These are phyloP conservation scores for Diaporthe aspalathi DNA, from an alignment of 2,329 filamentous ascomycete genomes.

Conservation along the genomic window DNA sequence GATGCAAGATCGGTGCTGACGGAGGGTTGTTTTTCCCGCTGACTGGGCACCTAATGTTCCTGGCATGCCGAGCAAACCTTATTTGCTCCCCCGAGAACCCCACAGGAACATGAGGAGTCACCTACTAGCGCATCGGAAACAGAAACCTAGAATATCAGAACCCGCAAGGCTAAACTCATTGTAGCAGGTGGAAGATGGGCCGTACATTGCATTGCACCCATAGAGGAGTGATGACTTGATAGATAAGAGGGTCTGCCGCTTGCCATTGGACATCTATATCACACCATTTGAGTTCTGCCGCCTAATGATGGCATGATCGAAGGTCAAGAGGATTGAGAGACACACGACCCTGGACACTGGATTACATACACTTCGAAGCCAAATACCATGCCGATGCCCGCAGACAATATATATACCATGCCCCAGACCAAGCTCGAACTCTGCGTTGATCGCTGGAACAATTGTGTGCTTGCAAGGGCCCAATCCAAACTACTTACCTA, in stretches of 20 bases:
- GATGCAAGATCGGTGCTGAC: too few species aligned
- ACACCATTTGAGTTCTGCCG: background rate
- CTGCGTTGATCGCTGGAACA: background rate
- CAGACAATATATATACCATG: background rate
- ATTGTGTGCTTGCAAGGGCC: background rate
- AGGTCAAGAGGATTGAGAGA: background rate
- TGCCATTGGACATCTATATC: conserved; percentile 10
- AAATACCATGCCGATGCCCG: background rate
- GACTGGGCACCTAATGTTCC: background rate
- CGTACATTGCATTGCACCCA: conserved; percentile 6
- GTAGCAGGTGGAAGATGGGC: background rate
- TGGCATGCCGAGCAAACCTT: conserved; percentile 16
- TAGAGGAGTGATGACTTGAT: conserved; percentile 17
- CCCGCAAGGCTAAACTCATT: conserved; percentile 15
- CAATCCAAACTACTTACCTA: background rate
- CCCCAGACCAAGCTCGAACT: background rate
- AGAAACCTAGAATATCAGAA: conserved; percentile 1
- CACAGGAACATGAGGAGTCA: conserved; percentile 3
- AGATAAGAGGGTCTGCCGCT: conserved; percentile 4
- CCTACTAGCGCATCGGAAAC: background rate
- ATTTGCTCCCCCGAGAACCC: background rate
- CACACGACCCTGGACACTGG: background rate
- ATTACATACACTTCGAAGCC: background rate
- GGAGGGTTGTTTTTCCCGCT: too few species aligned
- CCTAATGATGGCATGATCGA: conserved; percentile 6